Evolutionary conservation across 2,329 filamentous ascomycete species (phyloP).

Genomic region (Pyrenochaeta sp.): DNA sequence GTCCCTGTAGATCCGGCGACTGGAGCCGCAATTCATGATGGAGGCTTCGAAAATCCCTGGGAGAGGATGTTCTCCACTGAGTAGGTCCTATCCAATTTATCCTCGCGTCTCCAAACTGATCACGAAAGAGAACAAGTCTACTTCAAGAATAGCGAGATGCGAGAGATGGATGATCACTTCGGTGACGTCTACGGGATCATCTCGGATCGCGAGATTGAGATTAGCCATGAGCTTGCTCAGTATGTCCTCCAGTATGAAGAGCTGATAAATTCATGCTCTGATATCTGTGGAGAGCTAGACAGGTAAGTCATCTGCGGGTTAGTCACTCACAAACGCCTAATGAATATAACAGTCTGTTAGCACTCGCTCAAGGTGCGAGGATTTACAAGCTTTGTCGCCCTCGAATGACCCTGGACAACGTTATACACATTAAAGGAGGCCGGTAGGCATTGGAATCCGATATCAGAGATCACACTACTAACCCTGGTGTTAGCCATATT

Average conservation of each 20-base stretch:
- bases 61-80: slow-evolving; percentile 78
- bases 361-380: slow-evolving; percentile 78
- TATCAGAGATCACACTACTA: not conserved
- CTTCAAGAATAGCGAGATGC: slow-evolving; percentile 87
- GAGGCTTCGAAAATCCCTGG: slow-evolving; percentile 71
- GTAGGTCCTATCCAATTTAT: slow-evolving; percentile 11
- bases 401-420: slow-evolving; percentile 72
- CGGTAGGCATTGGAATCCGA: slow-evolving; percentile 56
- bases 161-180: slow-evolving; percentile 78
- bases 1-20: slow-evolving; percentile 69
- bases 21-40: slow-evolving; percentile 69
- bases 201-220: slow-evolving; percentile 90
- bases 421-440: slow-evolving; percentile 78
- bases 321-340: not conserved
- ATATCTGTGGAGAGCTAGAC: slow-evolving; percentile 86
- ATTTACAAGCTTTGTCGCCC: slow-evolving; percentile 77
- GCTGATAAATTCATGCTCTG: slow-evolving; percentile 73
- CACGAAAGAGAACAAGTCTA: slow-evolving; percentile 66
- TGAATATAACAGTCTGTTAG: slow-evolving; percentile 68
- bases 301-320: slow-evolving; percentile 47
- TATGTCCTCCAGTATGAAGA: slow-evolving; percentile 74
- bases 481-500: slow-evolving; percentile 66
- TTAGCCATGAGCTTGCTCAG: slow-evolving; percentile 79
- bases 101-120: slow-evolving; percentile 2
- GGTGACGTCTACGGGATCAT: slow-evolving; percentile 89